phyloP scores from a whole-genome alignment of 768 basidiomycete genomes.

The Tylopilus sp. region DNA sequence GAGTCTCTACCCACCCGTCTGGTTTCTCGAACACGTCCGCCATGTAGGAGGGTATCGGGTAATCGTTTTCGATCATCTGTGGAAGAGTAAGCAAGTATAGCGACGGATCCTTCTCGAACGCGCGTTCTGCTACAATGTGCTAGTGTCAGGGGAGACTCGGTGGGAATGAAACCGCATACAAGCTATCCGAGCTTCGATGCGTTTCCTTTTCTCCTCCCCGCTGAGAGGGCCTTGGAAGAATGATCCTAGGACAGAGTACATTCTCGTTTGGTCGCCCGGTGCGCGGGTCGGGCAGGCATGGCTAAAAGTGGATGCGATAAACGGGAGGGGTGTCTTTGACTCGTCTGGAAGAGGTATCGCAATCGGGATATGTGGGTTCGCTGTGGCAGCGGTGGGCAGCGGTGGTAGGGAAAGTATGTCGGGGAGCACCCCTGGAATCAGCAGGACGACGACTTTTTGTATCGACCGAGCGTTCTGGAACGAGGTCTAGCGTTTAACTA shows the following conservation, averaged over 20 bases:
- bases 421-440: slow-evolving; percentile 85
- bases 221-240: slow-evolving; percentile 84
- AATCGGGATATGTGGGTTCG: slow-evolving; percentile 55
- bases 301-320: slow-evolving; percentile 76
- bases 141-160: slow-evolving; percentile 3
- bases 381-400: slow-evolving; percentile 63
- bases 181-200: slow-evolving; percentile 43
- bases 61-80: slow-evolving; percentile 94
- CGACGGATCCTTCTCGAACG: slow-evolving; percentile 59
- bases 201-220: slow-evolving; percentile 72
- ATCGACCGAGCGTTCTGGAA: slow-evolving; percentile 68
- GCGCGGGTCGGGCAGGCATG: slow-evolving; percentile 93
- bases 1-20: slow-evolving; percentile 81
- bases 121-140: slow-evolving; percentile 48
- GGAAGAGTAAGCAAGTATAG: slow-evolving; percentile 73
- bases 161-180: slow-evolving; percentile 22
- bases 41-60: slow-evolving; percentile 84
- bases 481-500: not conserved
- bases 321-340: slow-evolving; percentile 48
- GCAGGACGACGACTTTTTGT: slow-evolving; percentile 72
- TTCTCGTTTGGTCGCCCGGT: slow-evolving; percentile 79
- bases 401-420: slow-evolving; percentile 71
- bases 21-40: slow-evolving; percentile 64
- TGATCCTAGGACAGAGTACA: slow-evolving; percentile 81
- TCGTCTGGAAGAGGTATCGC: slow-evolving; percentile 37